phyloP scores from a whole-genome alignment of 83 land plant species.

The Thuja plicata region DNA sequence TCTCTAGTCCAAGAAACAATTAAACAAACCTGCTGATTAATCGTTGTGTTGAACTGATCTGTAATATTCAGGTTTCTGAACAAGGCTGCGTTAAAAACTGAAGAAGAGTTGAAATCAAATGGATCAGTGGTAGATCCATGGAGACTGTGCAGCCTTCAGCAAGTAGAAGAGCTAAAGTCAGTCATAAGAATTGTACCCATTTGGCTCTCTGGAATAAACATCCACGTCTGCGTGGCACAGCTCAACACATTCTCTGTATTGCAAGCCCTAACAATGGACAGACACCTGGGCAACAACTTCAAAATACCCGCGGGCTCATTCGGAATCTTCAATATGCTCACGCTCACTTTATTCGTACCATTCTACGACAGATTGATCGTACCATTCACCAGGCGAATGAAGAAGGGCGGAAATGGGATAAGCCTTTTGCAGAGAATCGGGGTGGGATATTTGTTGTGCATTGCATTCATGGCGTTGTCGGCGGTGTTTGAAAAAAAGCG shows the following conservation, averaged over 20 bases:
- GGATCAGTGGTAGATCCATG: conserved; percentile 36
- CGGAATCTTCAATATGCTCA: conserved; percentile 33
- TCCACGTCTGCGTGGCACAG: conserved; percentile 41
- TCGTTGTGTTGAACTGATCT: not conserved
- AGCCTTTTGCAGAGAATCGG: conserved; percentile 38
- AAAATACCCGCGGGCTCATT: conserved; percentile 65
- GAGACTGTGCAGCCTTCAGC: conserved; percentile 71
- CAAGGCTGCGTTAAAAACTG: conserved; percentile 44
- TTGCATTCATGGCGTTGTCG: conserved; percentile 22
- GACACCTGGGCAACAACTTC: conserved; percentile 33
- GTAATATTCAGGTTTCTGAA: conserved; percentile 49
- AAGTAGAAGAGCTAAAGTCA: conserved; percentile 77
- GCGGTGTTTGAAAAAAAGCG: conserved; percentile 28
- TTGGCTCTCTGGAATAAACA: conserved; percentile 68
- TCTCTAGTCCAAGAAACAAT: too few relatives aligned
- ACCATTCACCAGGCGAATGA: not conserved
- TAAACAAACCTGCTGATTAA: not conserved
- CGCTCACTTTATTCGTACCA: conserved; percentile 50
- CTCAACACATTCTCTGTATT: conserved; percentile 56
- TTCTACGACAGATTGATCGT: conserved; percentile 42
- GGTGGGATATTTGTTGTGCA: conserved; percentile 11
- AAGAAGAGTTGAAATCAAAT: conserved; percentile 24
- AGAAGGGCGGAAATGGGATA: conserved; percentile 20
- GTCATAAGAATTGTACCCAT: conserved; percentile 59
- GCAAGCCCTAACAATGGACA: conserved; percentile 74